Base-by-base conservation (phyloP, 106 monocot species). In the Acorus gramineus region DNA sequence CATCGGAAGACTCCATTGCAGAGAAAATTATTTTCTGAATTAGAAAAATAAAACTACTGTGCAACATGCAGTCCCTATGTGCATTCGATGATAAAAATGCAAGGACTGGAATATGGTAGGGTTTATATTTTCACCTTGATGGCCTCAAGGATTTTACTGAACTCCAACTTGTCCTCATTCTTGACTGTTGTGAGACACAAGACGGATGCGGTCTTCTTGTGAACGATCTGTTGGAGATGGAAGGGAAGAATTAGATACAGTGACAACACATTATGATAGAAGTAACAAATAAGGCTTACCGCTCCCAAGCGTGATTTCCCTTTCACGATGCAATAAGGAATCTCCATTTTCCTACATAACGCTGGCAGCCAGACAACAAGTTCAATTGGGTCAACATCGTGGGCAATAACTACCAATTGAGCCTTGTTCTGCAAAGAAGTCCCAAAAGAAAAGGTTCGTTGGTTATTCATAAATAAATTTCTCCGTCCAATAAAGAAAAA, bases 271-370 rank as follows among this genome's bases (percentile, higher is more conserved):
- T 53, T 11, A n/a, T 13, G 49, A 49, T 8, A 13, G 11, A 6
- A 11, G 62, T 45, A 57, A 46, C 13, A 53, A 5, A 52, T n/a
- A 47, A 66, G 56, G 49, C 71, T 42, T 63, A 82, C 86, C 14
- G 86, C 51, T 74, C 86, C 86, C 63, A 82, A 53, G 7, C 82
- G 79, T 7, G 86, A 66, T 71, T 82, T 86, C 68, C 86, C 86
- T 68, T 86, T 86, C 2, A 82, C 86, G 45, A 86, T 86, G 59
- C 86, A 86, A 65, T 80, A 86, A 49, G 86, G 82, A 46, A 86
- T 70, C 66, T 86, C 82, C 86, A 86, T 86, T 74, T 86, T 86
- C 71, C 86, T 70, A 64, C 86, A 86, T 53, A 86, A 66, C 54
- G 86, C 82, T 3, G 82, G 86, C 52, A 86, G 79, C 85, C 85